Evolutionary conservation across 129 eudicot species (phyloP).

Genomic region (Helichrysum umbraculigerum): DNA sequence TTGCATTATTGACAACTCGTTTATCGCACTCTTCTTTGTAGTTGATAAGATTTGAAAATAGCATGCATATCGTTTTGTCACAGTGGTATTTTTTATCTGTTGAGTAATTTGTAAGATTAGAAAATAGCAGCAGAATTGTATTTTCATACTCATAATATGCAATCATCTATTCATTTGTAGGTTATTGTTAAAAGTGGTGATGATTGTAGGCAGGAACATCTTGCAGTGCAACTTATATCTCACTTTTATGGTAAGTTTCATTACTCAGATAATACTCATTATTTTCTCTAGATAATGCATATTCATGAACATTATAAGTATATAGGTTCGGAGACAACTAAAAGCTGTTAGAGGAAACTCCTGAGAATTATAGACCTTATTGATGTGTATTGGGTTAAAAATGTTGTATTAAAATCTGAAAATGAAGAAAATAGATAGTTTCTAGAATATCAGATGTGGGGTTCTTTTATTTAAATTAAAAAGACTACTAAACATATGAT

Average conservation of each 20-base stretch:
- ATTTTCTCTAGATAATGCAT: conserved; percentile 30
- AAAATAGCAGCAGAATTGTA: conserved; percentile 2
- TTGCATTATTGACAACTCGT: no score
- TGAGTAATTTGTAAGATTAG: not conserved
- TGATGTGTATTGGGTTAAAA: not conserved
- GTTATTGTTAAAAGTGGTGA: conserved; percentile 98
- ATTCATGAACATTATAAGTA: conserved; percentile 2
- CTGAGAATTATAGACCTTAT: not conserved
- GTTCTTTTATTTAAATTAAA: not conserved
- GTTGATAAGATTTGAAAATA: conserved; percentile 3
- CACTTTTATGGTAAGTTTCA: conserved; percentile 83
- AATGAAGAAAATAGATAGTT: not conserved
- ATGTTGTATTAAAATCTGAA: not conserved
- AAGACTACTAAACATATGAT: not conserved
- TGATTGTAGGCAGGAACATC: conserved; percentile 99
- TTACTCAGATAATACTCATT: conserved; percentile 4
- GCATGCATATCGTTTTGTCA: conserved; percentile 7
- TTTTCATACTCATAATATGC: not conserved
- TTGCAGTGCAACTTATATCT: conserved; percentile 95
- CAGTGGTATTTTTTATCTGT: conserved; percentile 2
- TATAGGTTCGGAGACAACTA: conserved; percentile 6
- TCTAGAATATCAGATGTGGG: not conserved
- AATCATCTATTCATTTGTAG: conserved; percentile 35
- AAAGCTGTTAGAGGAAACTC: conserved; percentile 15
- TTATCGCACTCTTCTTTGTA: not conserved